Conservation (phyloP, 345 rosid species). For the Lepidium sativum region DNA sequence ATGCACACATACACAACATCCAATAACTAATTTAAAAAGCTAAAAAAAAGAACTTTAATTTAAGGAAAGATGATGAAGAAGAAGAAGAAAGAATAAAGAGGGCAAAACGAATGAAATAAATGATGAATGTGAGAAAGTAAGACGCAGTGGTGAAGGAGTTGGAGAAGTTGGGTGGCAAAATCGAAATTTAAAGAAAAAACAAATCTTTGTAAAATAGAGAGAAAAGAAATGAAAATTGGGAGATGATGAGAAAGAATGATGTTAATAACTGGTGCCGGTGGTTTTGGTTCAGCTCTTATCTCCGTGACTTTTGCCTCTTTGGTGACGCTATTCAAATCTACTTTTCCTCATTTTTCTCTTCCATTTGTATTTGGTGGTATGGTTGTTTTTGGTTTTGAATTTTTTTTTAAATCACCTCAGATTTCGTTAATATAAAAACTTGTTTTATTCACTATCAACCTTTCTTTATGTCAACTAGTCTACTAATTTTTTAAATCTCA, state of each 20-base stretch:
- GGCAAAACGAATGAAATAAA: constrained; percentile 10
- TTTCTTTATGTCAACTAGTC: no score
- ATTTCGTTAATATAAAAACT: no score
- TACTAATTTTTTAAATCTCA: no score
- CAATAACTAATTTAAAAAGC: background rate
- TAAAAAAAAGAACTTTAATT: background rate
- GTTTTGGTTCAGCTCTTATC: constrained; percentile 11
- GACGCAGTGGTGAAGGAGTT: constrained; percentile 19
- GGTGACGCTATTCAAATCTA: constrained; percentile 16
- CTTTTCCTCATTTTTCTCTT: background rate
- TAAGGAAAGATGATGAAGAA: background rate
- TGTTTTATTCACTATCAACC: background rate
- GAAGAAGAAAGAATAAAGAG: background rate
- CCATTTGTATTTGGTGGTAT: no score
- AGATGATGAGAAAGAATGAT: background rate
- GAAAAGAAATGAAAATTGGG: background rate
- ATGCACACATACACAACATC: background rate
- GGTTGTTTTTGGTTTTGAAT: no score
- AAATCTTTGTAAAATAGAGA: background rate
- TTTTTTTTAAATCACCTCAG: background rate
- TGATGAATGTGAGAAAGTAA: constrained; percentile 7
- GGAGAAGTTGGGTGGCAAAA: constrained; percentile 21
- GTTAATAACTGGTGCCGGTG: constrained; percentile 14
- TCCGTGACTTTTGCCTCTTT: constrained; percentile 12
- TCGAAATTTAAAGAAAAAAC: background rate